Evolutionary conservation across 2,329 filamentous ascomycete genomes (phyloP).

Genomic region (Scedosporium apiospermum): DNA sequence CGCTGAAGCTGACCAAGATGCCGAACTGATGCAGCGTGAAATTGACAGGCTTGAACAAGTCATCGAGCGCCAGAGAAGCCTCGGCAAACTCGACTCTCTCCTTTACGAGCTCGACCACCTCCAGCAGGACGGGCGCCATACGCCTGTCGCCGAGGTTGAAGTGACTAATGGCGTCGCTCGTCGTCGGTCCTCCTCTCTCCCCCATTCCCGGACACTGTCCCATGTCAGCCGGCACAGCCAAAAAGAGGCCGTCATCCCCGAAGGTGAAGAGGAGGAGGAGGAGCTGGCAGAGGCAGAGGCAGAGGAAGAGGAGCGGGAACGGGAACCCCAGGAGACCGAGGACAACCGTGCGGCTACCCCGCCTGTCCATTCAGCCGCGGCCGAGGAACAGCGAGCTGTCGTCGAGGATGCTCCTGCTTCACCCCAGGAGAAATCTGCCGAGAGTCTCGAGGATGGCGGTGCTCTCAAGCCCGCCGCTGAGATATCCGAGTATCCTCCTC

Average conservation of each 20-base stretch:
- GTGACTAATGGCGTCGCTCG: slow-evolving; percentile 26
- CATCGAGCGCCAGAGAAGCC: slow-evolving; percentile 85
- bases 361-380: not conserved
- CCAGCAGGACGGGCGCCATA: slow-evolving; percentile 45
- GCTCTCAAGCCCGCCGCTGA: slow-evolving; percentile 3
- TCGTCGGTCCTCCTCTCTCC: slow-evolving; percentile 30
- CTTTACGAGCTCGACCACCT: slow-evolving; percentile 82
- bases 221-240: slow-evolving; percentile 45
- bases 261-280: slow-evolving; percentile 35
- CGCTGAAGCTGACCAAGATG: slow-evolving; percentile 90
- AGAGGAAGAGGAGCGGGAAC: slow-evolving; percentile 37
- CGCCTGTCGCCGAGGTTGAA: slow-evolving; percentile 4
- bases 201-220: slow-evolving; percentile 46
- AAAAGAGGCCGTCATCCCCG: slow-evolving; percentile 44
- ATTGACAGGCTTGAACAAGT: slow-evolving; percentile 91
- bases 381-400: not conserved
- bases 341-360: not conserved
- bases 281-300: slow-evolving; percentile 21
- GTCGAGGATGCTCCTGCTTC: not conserved
- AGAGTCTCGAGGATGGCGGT: slow-evolving; percentile 5
- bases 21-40: slow-evolving; percentile 93
- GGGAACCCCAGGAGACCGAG: slow-evolving; percentile 22
- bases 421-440: not conserved
- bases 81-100: slow-evolving; percentile 88
- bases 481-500: slow-evolving; percentile 34